A percentile compares a stretch with the other conserved stretches of the same genome.
Conservation (phyloP, 2,329 filamentous ascomycete genomes). For the Paradendryphiella salina region DNA sequence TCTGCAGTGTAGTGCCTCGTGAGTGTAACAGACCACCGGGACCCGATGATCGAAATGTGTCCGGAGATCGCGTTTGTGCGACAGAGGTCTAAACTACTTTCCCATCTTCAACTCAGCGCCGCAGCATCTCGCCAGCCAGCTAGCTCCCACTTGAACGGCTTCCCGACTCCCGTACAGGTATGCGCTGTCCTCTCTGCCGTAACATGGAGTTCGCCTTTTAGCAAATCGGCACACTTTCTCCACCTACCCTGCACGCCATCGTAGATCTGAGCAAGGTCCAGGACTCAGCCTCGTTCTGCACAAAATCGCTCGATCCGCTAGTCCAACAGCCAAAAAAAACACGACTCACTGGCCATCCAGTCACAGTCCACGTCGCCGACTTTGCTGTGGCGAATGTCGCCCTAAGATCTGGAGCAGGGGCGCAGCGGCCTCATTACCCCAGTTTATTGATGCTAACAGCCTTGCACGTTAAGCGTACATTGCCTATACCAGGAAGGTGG, state of each 20-base stretch:
- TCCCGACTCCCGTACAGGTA: constrained; percentile 1
- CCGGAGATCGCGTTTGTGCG: constrained; percentile 4
- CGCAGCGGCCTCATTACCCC: too few relatives aligned
- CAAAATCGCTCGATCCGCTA: neutral
- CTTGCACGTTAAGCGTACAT: too few relatives aligned
- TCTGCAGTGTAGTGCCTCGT: constrained; percentile 1
- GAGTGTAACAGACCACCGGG: constrained; percentile 2
- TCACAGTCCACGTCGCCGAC: too few relatives aligned
- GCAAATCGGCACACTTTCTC: constrained; percentile 8
- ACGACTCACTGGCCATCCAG: too few relatives aligned
- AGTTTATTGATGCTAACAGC: too few relatives aligned
- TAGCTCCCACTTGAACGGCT: constrained; percentile 4
- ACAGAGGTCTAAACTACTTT: constrained; percentile 2
- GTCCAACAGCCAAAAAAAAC: too few relatives aligned
- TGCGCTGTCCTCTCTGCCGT: neutral
- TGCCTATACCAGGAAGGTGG: too few relatives aligned
- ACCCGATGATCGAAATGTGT: constrained; percentile 7
- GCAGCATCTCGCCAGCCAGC: neutral
- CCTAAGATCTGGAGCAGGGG: too few relatives aligned
- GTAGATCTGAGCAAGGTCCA: constrained; percentile 7
- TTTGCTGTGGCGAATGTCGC: too few relatives aligned
- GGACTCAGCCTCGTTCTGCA: neutral
- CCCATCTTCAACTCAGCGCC: constrained; percentile 3
- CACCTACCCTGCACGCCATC: constrained; percentile 1
- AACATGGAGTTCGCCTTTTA: neutral